Evolutionary conservation across 2,329 filamentous ascomycete genomes (phyloP), one percentile per base, ranked within the genome.

Genomic region (Neofusicoccum umdonicola): DNA sequence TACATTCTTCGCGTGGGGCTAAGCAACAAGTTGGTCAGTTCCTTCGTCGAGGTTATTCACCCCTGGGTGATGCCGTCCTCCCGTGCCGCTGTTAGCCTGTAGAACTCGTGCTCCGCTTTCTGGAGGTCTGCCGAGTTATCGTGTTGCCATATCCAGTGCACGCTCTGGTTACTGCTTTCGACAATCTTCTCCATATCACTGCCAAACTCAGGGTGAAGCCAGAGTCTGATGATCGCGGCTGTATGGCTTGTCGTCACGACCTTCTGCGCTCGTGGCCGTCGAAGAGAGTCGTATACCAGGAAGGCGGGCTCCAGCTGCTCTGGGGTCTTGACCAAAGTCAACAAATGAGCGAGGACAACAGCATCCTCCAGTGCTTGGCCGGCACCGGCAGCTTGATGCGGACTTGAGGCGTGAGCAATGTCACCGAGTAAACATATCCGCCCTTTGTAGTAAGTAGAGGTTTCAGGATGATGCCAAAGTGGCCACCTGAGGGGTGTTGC

Each of bases 311-410:
- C 39, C 42, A 58, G 15, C 31, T 58, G 39, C 3, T 34, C 39
- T 2, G 62, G 12, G 4, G 37, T 52, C 5, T 64, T 52, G 1
- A 65, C 65, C n/a, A 48, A 31, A 34, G 67, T 67, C 57, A 83
- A 67, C 3, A 83, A 62, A 7, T 73, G 70, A 7, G 77, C 74
- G 42, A 85, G 75, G 0, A 81, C 71, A 31, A 84, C 77, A 1
- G 77, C 81, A 63, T 87, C 85, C 70, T 87, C 85, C 57, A 87
- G 77, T 6, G 83, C 83, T 69, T 83, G 81, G 2, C 84, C 83
- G 1, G 85, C 85, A 3, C 85, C 85, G 0, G 83, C 80, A 2
- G 84, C 85, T 8, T 83, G 80, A 70, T 86, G 83, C 1, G 85
- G 85, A 0, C 81, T 82, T 0, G 78, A 74, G 0, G 85, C 84